Evolutionary conservation across 768 basidiomycete species (phyloP), one percentile per base, ranked within the genome.

Genomic region (Pleurotus djamor): DNA sequence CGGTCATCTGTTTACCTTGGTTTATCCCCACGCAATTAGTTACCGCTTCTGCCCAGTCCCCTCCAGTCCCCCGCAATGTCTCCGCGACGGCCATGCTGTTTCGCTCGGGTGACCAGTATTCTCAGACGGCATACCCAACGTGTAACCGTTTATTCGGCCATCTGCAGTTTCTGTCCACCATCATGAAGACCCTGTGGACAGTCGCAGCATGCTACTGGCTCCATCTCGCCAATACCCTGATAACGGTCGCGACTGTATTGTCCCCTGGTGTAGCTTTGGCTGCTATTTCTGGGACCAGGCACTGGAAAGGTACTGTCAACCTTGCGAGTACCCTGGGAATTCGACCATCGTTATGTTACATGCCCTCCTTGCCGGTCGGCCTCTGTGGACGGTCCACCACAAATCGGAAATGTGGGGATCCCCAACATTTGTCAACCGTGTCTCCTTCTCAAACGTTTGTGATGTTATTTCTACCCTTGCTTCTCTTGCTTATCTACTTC

Each of bases 1-100:
- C 54, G 54, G 54, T 56, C 54, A 56, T 56, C 41, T 56, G 54
- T 32, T 38, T 56, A 17, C 54, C 54, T 41, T 56, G 28, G 16
- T 21, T 14, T 32, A 17, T 38, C 54, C 54, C 36, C 54, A 56
- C 54, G 33, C 54, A 16, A n/a, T 56, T 56, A 56, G 54, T 43
- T 56, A 41, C 54, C 54, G 54, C 44, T 56, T 56, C 41, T 13
- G 54, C 54, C 36, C 52, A 52, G 38, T 7, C 35, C 5, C 38
- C 52, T 35, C 10, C 16, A 10, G 12, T 55, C 16, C 54, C 44
- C 54, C 36, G 54, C 54, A 56, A 56, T 56, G 37, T 38, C 41
- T 56, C 54, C 54, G 54, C 54, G 54, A 56, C 17, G 41, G 28
- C 21, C 54, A 43, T 44, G 41, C 54, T 44, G 54, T 12, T 44